A percentile compares a stretch with the other conserved stretches of the same genome.
These are phyloP conservation scores for Dendrobium catenatum DNA, from an alignment of 106 monocot genomes.

Conservation along the genomic window DNA sequence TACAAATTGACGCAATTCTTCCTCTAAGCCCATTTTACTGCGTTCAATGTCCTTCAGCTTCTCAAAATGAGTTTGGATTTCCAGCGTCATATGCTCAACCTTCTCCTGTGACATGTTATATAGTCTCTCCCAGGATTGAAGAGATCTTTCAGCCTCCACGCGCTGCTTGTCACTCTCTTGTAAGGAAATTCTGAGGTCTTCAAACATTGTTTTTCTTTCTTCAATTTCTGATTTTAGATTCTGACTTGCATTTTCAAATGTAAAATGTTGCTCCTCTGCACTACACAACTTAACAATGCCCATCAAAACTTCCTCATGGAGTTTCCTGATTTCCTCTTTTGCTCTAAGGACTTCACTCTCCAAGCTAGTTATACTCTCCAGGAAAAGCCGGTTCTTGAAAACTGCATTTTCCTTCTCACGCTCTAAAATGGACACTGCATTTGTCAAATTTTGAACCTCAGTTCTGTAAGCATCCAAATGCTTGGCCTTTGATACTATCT, in stretches of 20 bases:
- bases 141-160: slow-evolving; percentile 23
- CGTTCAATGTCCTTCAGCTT: slow-evolving; percentile 32
- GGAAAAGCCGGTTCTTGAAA: slow-evolving; percentile 32
- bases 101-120: slow-evolving; percentile 34
- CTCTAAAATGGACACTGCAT: slow-evolving; percentile 28
- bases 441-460: slow-evolving; percentile 36
- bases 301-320: slow-evolving; percentile 48
- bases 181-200: slow-evolving; percentile 19
- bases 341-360: slow-evolving; percentile 43
- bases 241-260: slow-evolving; percentile 18
- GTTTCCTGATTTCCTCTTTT: slow-evolving; percentile 37
- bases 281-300: slow-evolving; percentile 16
- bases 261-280: slow-evolving; percentile 27
- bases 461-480: slow-evolving; percentile 29
- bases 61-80: slow-evolving; percentile 15
- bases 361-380: slow-evolving; percentile 38
- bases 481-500: slow-evolving; percentile 33
- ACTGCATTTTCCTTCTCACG: slow-evolving; percentile 55
- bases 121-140: slow-evolving; percentile 17
- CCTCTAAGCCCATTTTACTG: slow-evolving; percentile 37
- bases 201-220: slow-evolving; percentile 14
- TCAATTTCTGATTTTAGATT: slow-evolving; percentile 20
- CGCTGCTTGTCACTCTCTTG: slow-evolving; percentile 5
- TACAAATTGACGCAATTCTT: slow-evolving; percentile 11
- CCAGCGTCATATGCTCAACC: slow-evolving; percentile 16